Base-by-base conservation (phyloP, 139 green algal genomes). In the Coelastrella sp. region DNA sequence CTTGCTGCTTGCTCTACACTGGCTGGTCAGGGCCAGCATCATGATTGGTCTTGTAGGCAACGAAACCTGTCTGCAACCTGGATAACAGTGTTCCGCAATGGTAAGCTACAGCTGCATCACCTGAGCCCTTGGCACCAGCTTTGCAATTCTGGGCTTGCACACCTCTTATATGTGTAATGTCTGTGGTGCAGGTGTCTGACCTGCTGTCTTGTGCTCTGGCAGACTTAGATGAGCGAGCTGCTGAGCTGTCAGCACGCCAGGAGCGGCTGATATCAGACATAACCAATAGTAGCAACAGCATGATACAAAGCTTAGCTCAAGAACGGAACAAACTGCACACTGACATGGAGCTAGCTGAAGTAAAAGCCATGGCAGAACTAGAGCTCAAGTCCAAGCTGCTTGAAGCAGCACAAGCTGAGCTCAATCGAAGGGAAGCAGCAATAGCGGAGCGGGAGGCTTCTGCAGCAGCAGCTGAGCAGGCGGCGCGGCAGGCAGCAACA, bases 321-420 rank as follows among this genome's bases (percentile, higher is more conserved):
- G 85, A 89, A 22, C 22, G 85, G 85, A 74, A 17, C 56, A 91
- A 91, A 78, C 64, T 91, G 32, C n/a, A 56, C 56, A 91, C 47
- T 76, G 87, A 91, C 7, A 80, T 91, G 79, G 87, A 91, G 78
- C 47, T 91, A 7, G 87, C 87, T 22, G 87, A 87, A 56, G 87
- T 91, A 22, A 78, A 66, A 54, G 87, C 65, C 2, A 47, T 56
- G 20, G 87, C 87, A 22, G 87, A 91, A 56, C 65, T 91, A 58
- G 64, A 91, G 65, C 78, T 91, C 4, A 78, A 73, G 64, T 73
- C 87, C 57, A 78, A 79, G 14, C 78, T 91, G 64, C 78, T 91
- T 71, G 87, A 91, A 23, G 87, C 87, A 47, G n/a, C 54, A 23
- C 64, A 91, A 66, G 47, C 64, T 47, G 87, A 86, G 32, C 32